Evolutionary conservation across 805 yeast species (phyloP).

Genomic region (Candida maltosa): DNA sequence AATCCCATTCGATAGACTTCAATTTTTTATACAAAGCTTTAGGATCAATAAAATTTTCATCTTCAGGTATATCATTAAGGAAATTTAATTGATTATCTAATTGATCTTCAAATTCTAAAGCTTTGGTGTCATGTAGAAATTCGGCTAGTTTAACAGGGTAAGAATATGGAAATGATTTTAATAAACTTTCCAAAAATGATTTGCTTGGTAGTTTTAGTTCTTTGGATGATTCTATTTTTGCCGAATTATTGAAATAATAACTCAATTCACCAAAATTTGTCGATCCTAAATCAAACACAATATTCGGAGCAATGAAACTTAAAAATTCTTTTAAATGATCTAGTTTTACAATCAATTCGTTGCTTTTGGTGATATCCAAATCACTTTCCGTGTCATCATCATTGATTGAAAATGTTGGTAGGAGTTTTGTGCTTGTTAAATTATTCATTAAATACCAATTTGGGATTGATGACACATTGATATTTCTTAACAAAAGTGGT

Average conservation of each 20-base stretch:
- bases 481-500: constrained; percentile 64
- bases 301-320: constrained; percentile 39
- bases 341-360: constrained; percentile 27
- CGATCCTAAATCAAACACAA: constrained; percentile 35
- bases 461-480: constrained; percentile 64
- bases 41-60: constrained; percentile 27
- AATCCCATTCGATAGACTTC: constrained; percentile 33
- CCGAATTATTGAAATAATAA: constrained; percentile 5
- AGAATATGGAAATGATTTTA: constrained; percentile 26
- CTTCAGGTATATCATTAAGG: constrained; percentile 34
- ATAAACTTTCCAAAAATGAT: constrained; percentile 18
- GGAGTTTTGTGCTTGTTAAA: constrained; percentile 9
- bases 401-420: constrained; percentile 28
- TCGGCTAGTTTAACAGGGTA: constrained; percentile 33
- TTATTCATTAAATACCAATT: constrained; percentile 40
- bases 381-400: constrained; percentile 36
- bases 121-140: constrained; percentile 22
- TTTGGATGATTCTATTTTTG: constrained; percentile 13
- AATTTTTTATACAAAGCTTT: constrained; percentile 18
- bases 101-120: constrained; percentile 15
- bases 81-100: constrained; percentile 30
- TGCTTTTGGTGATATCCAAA: constrained; percentile 22
- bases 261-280: constrained; percentile 10
- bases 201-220: constrained; percentile 8
- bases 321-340: constrained; percentile 30